Evolutionary conservation across 2,329 filamentous ascomycete species (phyloP).

Genomic region (Microdochium trichocladiopsis): DNA sequence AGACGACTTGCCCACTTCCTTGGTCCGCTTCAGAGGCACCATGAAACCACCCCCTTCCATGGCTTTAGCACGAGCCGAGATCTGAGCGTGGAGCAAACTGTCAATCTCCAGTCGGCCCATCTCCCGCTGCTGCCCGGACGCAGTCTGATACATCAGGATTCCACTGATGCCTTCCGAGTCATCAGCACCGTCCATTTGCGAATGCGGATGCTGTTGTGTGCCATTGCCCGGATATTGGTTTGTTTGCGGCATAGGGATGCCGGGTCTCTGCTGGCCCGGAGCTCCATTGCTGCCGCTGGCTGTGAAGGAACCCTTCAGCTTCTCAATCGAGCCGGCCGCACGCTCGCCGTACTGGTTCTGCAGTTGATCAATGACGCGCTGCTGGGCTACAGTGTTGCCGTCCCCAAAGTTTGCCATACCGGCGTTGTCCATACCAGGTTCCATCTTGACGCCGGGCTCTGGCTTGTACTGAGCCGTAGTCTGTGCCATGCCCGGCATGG

Average conservation of each 20-base stretch:
- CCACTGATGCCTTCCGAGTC: slow-evolving; percentile 52
- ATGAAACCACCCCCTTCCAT: slow-evolving; percentile 73
- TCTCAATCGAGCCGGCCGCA: slow-evolving; percentile 60
- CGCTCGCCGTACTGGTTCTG: slow-evolving; percentile 54
- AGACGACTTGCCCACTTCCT: slow-evolving; percentile 24
- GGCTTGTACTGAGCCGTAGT: slow-evolving; percentile 28
- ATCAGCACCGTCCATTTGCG: slow-evolving; percentile 71
- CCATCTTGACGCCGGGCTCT: slow-evolving; percentile 40
- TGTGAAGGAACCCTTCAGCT: slow-evolving; percentile 41
- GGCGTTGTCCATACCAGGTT: slow-evolving; percentile 36
- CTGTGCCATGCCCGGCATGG: slow-evolving; percentile 29
- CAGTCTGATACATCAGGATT: slow-evolving; percentile 50
- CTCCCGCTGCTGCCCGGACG: slow-evolving; percentile 44
- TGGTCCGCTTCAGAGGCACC: slow-evolving; percentile 58
- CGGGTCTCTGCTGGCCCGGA: slow-evolving; percentile 17
- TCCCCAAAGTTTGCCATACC: slow-evolving; percentile 24
- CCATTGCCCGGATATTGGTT: slow-evolving; percentile 18
- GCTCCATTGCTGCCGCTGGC: slow-evolving; percentile 15
- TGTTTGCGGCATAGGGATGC: slow-evolving; percentile 11
- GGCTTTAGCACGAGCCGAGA: slow-evolving; percentile 56
- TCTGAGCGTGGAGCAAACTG: slow-evolving; percentile 59
- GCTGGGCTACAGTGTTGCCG: slow-evolving; percentile 33
- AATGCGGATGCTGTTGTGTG: slow-evolving; percentile 18
- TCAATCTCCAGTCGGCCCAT: slow-evolving; percentile 60
- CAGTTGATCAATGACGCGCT: slow-evolving; percentile 49